Conservation (phyloP, 306 rosid species). For the Gynostemma pentaphyllum region DNA sequence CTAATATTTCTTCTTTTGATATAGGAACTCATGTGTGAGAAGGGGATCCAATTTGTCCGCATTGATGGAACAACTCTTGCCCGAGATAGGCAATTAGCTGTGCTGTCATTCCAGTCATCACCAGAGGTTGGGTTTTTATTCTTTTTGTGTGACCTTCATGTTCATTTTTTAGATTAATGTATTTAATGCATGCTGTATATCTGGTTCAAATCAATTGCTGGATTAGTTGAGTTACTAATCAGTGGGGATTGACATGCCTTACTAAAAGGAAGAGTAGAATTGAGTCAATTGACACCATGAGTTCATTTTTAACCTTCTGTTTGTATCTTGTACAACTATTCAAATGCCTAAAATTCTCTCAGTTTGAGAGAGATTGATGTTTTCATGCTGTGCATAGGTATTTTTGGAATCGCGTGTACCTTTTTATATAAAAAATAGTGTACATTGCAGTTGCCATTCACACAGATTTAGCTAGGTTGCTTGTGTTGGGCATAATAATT, state of each 20-base stretch:
- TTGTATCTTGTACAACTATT: not conserved
- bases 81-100: conserved; percentile 78
- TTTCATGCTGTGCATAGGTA: not conserved
- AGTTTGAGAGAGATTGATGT: not conserved
- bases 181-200: not conserved
- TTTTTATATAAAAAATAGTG: too few relatives aligned
- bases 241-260: not conserved
- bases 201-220: not conserved
- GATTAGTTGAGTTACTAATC: not conserved
- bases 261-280: not conserved
- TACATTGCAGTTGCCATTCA: too few relatives aligned
- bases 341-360: too few relatives aligned
- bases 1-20: not conserved
- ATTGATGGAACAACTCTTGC: conserved; percentile 91
- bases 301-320: not conserved
- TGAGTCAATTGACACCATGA: not conserved
- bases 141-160: conserved; percentile 6
- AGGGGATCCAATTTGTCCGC: conserved; percentile 67
- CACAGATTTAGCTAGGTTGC: not conserved
- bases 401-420: too few relatives aligned
- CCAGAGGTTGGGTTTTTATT: conserved; percentile 35
- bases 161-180: not conserved
- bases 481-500: not conserved
- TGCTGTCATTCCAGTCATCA: conserved; percentile 56
- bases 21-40: conserved; percentile 74